Percentiles rank a stretch among this genome's conserved stretches.
phyloP scores from a whole-genome alignment of 1,139 yeast genomes.

The Saccharomyces hybrid region DNA sequence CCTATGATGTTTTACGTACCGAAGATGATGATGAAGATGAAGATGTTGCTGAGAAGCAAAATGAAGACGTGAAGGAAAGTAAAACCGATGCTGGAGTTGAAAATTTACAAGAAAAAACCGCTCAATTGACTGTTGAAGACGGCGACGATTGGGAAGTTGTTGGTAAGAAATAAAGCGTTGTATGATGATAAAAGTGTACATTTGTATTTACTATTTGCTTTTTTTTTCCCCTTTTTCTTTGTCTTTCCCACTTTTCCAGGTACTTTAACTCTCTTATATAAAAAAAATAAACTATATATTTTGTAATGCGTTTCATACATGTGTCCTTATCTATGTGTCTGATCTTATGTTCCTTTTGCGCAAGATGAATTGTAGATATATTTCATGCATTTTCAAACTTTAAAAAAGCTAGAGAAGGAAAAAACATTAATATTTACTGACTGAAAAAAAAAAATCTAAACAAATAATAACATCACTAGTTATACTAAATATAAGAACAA shows the following conservation, averaged over 20 bases:
- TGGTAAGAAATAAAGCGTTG: constrained; percentile 36
- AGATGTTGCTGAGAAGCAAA: constrained; percentile 27
- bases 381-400: background rate
- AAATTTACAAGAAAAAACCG: constrained; percentile 40
- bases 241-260: background rate
- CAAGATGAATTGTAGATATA: background rate
- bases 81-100: constrained; percentile 21
- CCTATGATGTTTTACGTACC: constrained; percentile 56
- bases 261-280: background rate
- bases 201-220: constrained; percentile 1
- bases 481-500: background rate
- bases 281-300: background rate
- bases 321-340: background rate
- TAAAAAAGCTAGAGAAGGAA: background rate
- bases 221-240: background rate
- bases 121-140: constrained; percentile 32
- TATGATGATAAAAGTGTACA: background rate
- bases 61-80: constrained; percentile 15
- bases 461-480: background rate
- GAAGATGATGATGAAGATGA: constrained; percentile 59
- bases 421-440: background rate
- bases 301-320: background rate
- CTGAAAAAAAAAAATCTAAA: background rate
- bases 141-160: constrained; percentile 62
- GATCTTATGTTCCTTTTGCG: background rate